Conservation (phyloP, 345 rosid species). For the Punica granatum region DNA sequence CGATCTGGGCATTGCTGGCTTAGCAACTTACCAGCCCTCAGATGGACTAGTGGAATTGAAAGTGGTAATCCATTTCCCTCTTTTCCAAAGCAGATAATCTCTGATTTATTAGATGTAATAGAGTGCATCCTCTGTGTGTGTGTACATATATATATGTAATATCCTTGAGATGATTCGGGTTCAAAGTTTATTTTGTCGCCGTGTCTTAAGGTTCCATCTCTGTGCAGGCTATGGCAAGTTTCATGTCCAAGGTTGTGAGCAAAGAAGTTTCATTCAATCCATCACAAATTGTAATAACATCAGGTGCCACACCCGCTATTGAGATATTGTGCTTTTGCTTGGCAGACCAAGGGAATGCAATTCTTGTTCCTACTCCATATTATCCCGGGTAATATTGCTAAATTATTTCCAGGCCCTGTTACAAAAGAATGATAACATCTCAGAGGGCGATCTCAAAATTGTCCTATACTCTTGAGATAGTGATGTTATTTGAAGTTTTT, state of each 20-base stretch:
- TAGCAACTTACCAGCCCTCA: conserved; percentile 59
- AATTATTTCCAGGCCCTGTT: neutral
- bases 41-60: conserved; percentile 71
- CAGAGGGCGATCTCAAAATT: too few relatives aligned
- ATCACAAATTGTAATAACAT: conserved; percentile 55
- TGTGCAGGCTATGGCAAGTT: conserved; percentile 74
- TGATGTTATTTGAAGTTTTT: neutral
- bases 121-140: too few relatives aligned
- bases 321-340: conserved; percentile 80
- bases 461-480: too few relatives aligned
- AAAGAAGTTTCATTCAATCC: conserved; percentile 53
- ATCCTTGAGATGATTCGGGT: too few relatives aligned
- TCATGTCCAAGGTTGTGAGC: conserved; percentile 64
- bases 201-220: neutral
- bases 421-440: neutral
- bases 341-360: conserved; percentile 87
- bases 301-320: conserved; percentile 87
- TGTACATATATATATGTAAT: too few relatives aligned
- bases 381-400: conserved; percentile 68
- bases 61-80: conserved; percentile 40
- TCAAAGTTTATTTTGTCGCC: too few relatives aligned
- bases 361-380: conserved; percentile 79
- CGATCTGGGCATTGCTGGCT: conserved; percentile 48
- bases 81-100: neutral
- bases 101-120: too few relatives aligned